phyloP scores from a whole-genome alignment of 148 eudicot genomes.

The Vaccinium myrtillus region DNA sequence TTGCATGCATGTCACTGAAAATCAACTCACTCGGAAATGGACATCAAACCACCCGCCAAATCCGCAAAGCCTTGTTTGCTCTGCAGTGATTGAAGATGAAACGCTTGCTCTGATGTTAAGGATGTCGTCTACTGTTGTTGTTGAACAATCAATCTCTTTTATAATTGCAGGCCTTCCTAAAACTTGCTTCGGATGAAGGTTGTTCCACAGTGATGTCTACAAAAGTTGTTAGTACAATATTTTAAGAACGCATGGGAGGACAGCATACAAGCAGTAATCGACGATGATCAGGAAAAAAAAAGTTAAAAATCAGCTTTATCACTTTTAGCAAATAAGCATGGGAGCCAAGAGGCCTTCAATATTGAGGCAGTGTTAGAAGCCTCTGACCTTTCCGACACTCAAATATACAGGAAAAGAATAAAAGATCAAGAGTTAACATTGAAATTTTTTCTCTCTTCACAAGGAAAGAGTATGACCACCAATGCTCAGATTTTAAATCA shows the following conservation, averaged over 20 bases:
- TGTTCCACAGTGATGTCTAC: conserved; percentile 93
- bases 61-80: conserved; percentile 64
- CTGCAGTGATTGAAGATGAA: conserved; percentile 52
- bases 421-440: neutral
- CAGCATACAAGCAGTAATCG: neutral
- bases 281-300: neutral
- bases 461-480: neutral
- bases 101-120: conserved; percentile 47
- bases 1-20: neutral
- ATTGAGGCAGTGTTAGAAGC: conserved; percentile 5
- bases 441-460: neutral
- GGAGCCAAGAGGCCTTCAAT: neutral
- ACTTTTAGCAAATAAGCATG: neutral
- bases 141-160: conserved; percentile 83
- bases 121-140: conserved; percentile 74
- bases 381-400: neutral
- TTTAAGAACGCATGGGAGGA: conserved; percentile 11
- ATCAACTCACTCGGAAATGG: conserved; percentile 85
- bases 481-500: neutral
- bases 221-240: conserved; percentile 8
- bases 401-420: neutral
- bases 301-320: neutral
- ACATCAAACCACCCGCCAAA: conserved; percentile 99
- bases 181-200: conserved; percentile 87
- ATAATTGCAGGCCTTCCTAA: conserved; percentile 66